phyloP scores from a whole-genome alignment of 192 early-diverging fungal genomes.

The Spizellomyces punctatus region DNA sequence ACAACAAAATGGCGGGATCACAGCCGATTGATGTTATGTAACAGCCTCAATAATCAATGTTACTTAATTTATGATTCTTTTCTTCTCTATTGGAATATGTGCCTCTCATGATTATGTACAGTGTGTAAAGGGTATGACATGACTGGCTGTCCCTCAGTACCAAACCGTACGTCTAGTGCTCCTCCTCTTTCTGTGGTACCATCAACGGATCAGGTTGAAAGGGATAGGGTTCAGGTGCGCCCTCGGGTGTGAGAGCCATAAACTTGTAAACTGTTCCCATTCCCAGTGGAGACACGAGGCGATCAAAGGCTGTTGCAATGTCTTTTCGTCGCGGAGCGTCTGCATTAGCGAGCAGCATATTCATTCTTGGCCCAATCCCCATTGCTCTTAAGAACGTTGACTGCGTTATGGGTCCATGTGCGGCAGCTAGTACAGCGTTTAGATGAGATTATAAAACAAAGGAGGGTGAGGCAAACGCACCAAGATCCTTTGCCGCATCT shows the following conservation, averaged over 20 bases:
- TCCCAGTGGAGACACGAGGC: conserved; percentile 69
- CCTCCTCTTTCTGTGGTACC: too few species aligned
- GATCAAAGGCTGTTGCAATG: conserved; percentile 70
- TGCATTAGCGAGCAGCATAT: conserved; percentile 21
- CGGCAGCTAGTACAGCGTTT: not conserved
- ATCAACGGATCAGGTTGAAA: conserved; percentile 13
- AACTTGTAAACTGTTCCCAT: conserved; percentile 92
- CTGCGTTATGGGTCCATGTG: conserved; percentile 80
- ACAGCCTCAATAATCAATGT: too few species aligned
- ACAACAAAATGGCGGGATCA: too few species aligned
- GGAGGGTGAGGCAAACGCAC: conserved; percentile 5
- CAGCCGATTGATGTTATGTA: too few species aligned
- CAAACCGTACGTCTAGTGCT: too few species aligned
- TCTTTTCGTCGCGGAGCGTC: conserved; percentile 55
- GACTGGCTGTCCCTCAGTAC: too few species aligned
- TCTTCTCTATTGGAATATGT: too few species aligned
- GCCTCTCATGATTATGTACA: too few species aligned
- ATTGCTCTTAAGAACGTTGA: conserved; percentile 70
- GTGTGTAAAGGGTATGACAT: too few species aligned
- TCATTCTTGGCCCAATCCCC: conserved; percentile 66
- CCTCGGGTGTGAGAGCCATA: conserved; percentile 34
- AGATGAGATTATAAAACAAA: not conserved
- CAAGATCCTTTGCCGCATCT: conserved; percentile 23
- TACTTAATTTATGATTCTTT: too few species aligned
- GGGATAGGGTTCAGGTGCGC: conserved; percentile 33